Conservation (phyloP, 257 asterid genomes). For the Plantago major region DNA sequence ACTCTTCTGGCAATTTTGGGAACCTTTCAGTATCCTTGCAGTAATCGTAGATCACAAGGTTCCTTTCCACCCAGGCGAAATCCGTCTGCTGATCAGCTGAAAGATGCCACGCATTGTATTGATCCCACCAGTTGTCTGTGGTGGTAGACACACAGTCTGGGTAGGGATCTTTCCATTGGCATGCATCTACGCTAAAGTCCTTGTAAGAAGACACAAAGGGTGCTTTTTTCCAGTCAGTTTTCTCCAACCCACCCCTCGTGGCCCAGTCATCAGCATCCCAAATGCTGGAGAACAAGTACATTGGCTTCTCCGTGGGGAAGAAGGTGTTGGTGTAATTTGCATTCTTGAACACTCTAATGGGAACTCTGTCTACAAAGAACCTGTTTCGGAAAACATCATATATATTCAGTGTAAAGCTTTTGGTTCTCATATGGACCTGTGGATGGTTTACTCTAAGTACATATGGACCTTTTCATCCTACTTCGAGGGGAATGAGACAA, state of each 20-base stretch:
- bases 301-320: conserved; percentile 80
- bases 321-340: conserved; percentile 86
- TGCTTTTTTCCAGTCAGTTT: conserved; percentile 84
- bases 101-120: conserved; percentile 75
- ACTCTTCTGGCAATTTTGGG: conserved; percentile 65
- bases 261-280: conserved; percentile 99
- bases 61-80: conserved; percentile 82
- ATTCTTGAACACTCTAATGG: conserved; percentile 79
- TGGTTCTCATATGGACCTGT: neutral
- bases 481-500: too few relatives aligned
- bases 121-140: conserved; percentile 88
- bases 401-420: neutral
- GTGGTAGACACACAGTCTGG: conserved; percentile 85
- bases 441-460: too few relatives aligned
- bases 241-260: conserved; percentile 88
- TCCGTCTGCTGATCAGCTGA: conserved; percentile 58
- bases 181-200: conserved; percentile 68
- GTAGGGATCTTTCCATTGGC: conserved; percentile 85
- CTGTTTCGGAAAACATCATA: conserved; percentile 28
- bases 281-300: conserved; percentile 89
- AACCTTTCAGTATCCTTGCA: conserved; percentile 67
- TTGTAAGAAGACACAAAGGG: conserved; percentile 88
- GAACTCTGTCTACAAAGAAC: conserved; percentile 69
- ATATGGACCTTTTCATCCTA: too few relatives aligned
- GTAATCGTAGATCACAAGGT: conserved; percentile 80